These are phyloP conservation scores for Calonectria crousiana DNA, from an alignment of 2,329 filamentous ascomycete species.

Conservation along the genomic window DNA sequence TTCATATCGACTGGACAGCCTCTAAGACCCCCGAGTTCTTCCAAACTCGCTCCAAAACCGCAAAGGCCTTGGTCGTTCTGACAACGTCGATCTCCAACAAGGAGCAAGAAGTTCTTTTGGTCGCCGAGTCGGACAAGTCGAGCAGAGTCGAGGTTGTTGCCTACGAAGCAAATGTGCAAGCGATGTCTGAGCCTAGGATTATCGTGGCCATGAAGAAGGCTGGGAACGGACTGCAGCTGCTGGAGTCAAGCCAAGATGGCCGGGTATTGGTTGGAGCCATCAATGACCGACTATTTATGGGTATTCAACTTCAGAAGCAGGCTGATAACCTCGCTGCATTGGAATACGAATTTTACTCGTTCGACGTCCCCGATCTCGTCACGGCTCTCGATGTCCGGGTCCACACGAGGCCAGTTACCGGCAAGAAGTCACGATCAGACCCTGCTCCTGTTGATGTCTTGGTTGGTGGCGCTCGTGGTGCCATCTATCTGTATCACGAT, in stretches of 20 bases:
- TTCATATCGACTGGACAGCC: constrained; percentile 69
- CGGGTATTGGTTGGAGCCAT: constrained; percentile 63
- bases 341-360: constrained; percentile 68
- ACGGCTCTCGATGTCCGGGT: constrained; percentile 75
- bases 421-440: constrained; percentile 43
- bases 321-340: constrained; percentile 42
- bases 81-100: constrained; percentile 50
- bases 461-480: constrained; percentile 81
- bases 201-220: constrained; percentile 53
- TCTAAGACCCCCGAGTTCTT: constrained; percentile 57
- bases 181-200: constrained; percentile 47
- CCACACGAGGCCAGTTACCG: constrained; percentile 35
- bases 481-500: constrained; percentile 86
- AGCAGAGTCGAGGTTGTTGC: constrained; percentile 56
- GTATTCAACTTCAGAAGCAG: constrained; percentile 39
- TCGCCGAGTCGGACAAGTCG: constrained; percentile 57
- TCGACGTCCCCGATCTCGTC: constrained; percentile 73
- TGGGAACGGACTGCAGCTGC: constrained; percentile 53
- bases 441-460: constrained; percentile 74
- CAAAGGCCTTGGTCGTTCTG: constrained; percentile 60
- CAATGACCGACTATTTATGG: constrained; percentile 53
- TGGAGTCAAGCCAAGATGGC: constrained; percentile 66
- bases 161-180: constrained; percentile 53
- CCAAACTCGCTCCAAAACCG: constrained; percentile 54
- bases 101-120: constrained; percentile 59